Evolutionary conservation across 1,139 yeast species (phyloP).

Genomic region (Nakaseomyces delphensis): DNA sequence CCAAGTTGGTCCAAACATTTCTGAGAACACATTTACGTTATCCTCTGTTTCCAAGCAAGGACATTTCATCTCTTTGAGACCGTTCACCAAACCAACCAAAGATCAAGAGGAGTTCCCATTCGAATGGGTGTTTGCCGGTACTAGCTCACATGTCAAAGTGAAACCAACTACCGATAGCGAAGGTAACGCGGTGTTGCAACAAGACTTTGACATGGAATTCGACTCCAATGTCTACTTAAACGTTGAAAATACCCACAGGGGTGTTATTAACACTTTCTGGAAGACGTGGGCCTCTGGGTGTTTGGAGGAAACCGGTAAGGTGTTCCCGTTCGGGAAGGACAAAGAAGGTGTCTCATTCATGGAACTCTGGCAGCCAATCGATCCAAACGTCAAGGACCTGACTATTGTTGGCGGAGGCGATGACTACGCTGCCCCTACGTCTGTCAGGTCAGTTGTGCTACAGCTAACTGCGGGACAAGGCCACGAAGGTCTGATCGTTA

Average conservation of each 20-base stretch:
- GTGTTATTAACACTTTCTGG: constrained; percentile 27
- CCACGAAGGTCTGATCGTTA: constrained; percentile 39
- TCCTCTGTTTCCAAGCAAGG: constrained; percentile 29
- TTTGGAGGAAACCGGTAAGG: constrained; percentile 27
- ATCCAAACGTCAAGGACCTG: constrained; percentile 19
- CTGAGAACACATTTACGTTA: constrained; percentile 28
- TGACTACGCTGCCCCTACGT: constrained; percentile 8
- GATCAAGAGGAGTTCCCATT: constrained; percentile 32
- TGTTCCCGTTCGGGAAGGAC: constrained; percentile 26
- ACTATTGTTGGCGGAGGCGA: constrained; percentile 14
- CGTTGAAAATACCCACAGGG: constrained; percentile 24
- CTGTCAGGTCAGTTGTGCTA: constrained; percentile 31
- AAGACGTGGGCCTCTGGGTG: constrained; percentile 28
- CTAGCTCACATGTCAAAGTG: constrained; percentile 18
- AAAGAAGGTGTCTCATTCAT: constrained; percentile 24
- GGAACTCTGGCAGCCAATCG: constrained; percentile 32
- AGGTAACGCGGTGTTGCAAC: constrained; percentile 14
- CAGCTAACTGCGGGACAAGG: constrained; percentile 26
- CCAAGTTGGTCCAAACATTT: constrained; percentile 22
- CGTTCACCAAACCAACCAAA: constrained; percentile 23
- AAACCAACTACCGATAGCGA: constrained; percentile 13
- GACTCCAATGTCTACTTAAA: constrained; percentile 26
- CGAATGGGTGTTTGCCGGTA: constrained; percentile 40
- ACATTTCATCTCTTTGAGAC: constrained; percentile 32
- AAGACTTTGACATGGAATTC: constrained; percentile 25